Conservation (phyloP, 2,329 filamentous ascomycete genomes). For the Passalora sequoiae region DNA sequence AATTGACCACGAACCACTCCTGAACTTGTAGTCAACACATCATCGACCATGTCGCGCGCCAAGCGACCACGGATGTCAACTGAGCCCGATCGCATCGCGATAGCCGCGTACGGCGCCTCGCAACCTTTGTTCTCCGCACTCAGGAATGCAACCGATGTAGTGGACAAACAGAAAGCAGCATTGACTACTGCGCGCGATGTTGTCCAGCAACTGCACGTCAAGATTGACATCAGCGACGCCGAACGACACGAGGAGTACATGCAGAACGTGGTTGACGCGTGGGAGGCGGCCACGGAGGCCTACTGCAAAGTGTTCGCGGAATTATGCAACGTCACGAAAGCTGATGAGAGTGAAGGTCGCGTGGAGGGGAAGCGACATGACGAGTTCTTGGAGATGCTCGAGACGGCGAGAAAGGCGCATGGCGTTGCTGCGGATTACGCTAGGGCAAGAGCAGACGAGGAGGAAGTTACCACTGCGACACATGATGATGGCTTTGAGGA, state of each 20-base stretch:
- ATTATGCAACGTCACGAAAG: slow-evolving; percentile 24
- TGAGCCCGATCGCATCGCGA: slow-evolving; percentile 10
- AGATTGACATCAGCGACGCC: slow-evolving; percentile 19
- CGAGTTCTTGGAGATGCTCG: slow-evolving; percentile 24
- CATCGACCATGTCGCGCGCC: slow-evolving; percentile 14
- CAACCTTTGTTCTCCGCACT: slow-evolving; percentile 31
- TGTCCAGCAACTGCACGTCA: slow-evolving; percentile 29
- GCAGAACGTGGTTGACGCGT: slow-evolving; percentile 27
- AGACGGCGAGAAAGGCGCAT: slow-evolving; percentile 20
- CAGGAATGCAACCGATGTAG: slow-evolving; percentile 16
- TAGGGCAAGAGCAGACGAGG: neutral
- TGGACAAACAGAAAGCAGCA: slow-evolving; percentile 21
- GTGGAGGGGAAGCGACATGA: slow-evolving; percentile 19
- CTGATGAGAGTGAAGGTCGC: slow-evolving; percentile 24
- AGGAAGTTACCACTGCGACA: neutral
- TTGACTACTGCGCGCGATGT: slow-evolving; percentile 25
- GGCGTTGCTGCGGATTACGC: slow-evolving; percentile 14
- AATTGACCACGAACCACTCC: no score
- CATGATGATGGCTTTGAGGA: neutral
- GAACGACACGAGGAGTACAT: slow-evolving; percentile 24
- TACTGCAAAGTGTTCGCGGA: slow-evolving; percentile 29
- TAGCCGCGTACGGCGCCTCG: slow-evolving; percentile 28
- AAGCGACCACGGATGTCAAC: slow-evolving; percentile 14
- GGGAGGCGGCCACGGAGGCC: slow-evolving; percentile 24
- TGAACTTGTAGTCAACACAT: neutral